Conservation (phyloP, 306 rosid genomes). For the Vigna trinervia region DNA sequence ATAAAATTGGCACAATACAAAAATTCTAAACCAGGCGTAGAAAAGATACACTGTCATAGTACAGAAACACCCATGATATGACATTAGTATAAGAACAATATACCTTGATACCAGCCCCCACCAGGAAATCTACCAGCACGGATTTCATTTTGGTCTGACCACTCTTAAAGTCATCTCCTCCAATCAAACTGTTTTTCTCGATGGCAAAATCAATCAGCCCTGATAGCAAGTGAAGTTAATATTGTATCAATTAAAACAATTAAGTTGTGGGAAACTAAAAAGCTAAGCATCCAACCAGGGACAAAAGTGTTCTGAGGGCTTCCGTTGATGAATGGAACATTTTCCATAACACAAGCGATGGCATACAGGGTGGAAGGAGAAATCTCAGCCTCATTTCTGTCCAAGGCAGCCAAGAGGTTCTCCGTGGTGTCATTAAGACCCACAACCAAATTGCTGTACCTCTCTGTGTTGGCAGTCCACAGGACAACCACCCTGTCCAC, state of each 20-base stretch:
- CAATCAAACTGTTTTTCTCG: conserved; percentile 78
- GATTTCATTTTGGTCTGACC: conserved; percentile 99
- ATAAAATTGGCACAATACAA: conserved; percentile 9
- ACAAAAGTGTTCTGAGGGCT: conserved; percentile 99
- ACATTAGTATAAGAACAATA: not conserved
- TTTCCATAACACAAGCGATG: conserved; percentile 84
- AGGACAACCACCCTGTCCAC: conserved; percentile 93
- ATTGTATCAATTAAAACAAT: conserved; percentile 1
- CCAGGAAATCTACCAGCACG: conserved; percentile 96
- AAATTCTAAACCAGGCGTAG: not conserved
- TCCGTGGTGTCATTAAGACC: conserved; percentile 90
- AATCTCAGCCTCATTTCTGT: conserved; percentile 88
- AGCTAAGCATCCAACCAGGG: conserved; percentile 61
- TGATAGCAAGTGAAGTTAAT: conserved; percentile 40
- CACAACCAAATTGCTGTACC: conserved; percentile 82
- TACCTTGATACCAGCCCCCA: conserved; percentile 99
- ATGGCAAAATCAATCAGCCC: conserved; percentile 93
- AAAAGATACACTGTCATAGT: not conserved
- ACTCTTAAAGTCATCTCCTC: conserved; percentile 99
- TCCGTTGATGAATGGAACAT: conserved; percentile 93
- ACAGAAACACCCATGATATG: conserved; percentile 20
- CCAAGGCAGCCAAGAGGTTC: conserved; percentile 79
- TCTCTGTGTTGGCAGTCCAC: conserved; percentile 99
- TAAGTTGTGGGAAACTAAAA: not conserved
- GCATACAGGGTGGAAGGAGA: conserved; percentile 96